Conservation (phyloP, 2,329 filamentous ascomycete species). For the Grosmannia penicillata region DNA sequence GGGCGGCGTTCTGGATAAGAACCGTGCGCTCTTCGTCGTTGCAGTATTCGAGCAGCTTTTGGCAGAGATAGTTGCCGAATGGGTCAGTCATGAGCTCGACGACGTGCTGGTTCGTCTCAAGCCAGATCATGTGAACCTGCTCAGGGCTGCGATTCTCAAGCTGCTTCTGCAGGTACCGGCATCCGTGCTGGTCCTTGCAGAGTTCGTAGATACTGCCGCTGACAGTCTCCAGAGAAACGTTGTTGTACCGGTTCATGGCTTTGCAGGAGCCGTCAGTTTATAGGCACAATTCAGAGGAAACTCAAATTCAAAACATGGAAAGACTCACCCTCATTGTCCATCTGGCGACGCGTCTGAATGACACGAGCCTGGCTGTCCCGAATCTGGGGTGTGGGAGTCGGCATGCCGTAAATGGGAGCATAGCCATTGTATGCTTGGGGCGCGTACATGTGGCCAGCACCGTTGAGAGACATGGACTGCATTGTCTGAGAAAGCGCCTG, state of each 20-base stretch:
- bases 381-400: conserved; percentile 22
- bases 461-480: conserved; percentile 46
- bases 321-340: conserved; percentile 53
- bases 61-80: conserved; percentile 97
- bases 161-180: conserved; percentile 93
- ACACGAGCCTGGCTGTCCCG: conserved; percentile 65
- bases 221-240: conserved; percentile 67
- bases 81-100: conserved; percentile 98
- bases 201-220: conserved; percentile 73
- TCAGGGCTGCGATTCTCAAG: conserved; percentile 77
- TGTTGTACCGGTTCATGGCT: conserved; percentile 67
- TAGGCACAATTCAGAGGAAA: too few species aligned
- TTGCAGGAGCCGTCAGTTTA: too few species aligned
- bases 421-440: conserved; percentile 45
- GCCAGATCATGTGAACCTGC: conserved; percentile 83
- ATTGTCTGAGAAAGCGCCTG: conserved; percentile 54
- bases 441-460: conserved; percentile 33
- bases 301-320: not conserved
- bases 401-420: conserved; percentile 30
- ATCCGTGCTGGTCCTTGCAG: conserved; percentile 97
- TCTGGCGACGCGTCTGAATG: conserved; percentile 59
- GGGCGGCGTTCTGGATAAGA: conserved; percentile 78
- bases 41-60: conserved; percentile 92
- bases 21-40: conserved; percentile 89
- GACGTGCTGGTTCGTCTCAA: conserved; percentile 85